These are phyloP conservation scores for Cryomyces antarcticus DNA, from an alignment of 495 filamentous ascomycete genomes.

Conservation along the genomic window DNA sequence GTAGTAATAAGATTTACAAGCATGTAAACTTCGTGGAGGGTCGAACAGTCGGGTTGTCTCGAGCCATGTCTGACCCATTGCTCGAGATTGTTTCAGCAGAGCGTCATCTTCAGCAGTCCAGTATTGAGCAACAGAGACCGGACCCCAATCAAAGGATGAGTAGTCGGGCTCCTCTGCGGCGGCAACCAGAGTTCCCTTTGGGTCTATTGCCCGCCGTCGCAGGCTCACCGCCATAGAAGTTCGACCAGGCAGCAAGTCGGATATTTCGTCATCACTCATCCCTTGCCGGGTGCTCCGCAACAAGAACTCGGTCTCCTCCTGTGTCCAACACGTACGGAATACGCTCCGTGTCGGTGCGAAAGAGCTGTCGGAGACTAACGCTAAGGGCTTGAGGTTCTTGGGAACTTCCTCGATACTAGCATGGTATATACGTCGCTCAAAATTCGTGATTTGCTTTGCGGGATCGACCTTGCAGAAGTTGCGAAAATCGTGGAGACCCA, in stretches of 20 bases:
- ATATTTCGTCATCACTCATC: not conserved
- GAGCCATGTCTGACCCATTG: no score
- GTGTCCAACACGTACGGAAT: not conserved
- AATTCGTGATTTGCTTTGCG: constrained; percentile 68
- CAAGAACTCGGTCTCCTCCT: not conserved
- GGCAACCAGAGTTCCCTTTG: not conserved
- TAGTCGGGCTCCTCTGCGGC: no score
- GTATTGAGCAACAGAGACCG: no score
- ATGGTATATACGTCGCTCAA: constrained; percentile 52
- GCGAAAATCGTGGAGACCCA: constrained; percentile 80
- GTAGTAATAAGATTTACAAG: no score
- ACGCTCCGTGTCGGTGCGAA: constrained; percentile 1
- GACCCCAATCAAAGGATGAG: no score
- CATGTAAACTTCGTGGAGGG: no score
- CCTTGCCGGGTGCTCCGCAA: not conserved
- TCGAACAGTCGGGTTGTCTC: no score
- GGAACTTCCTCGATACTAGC: constrained; percentile 49
- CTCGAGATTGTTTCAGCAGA: not conserved
- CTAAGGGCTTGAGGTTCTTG: not conserved
- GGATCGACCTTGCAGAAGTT: constrained; percentile 91
- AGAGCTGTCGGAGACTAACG: constrained; percentile 2
- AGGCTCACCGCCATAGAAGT: not conserved
- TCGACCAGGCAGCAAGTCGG: not conserved
- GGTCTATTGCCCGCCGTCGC: not conserved
- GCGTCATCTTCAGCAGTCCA: not conserved